Base-by-base conservation (phyloP, 177 flowering plant genomes). In the Vitis hybrid region DNA sequence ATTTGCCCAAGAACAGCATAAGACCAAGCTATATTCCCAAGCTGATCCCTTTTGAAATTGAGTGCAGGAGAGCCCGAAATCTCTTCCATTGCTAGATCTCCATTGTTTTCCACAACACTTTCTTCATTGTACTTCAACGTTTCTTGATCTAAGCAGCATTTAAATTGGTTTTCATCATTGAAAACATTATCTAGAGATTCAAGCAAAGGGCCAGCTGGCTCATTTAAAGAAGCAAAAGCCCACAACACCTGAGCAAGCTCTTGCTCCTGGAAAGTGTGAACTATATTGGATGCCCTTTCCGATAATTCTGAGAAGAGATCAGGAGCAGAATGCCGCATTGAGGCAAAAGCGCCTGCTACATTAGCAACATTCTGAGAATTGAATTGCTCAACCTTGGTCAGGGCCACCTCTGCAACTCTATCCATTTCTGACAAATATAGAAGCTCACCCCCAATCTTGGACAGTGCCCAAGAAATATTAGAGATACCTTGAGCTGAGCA, bases 291-390 rank as follows among this genome's bases (percentile, higher is more conserved):
- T 22, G 95, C 99, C 70, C 95, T 88, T 61, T 79, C 82, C 31
- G 95, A 80, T 61, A 95, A 77, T 69, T 76, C 88, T 10, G 82
- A 45, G 70, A 95, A 95, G 59, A 95, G 91, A 16, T 83, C 81
- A 0, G 95, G 87, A 39, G 98, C 96, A 72, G 97, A 89, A 63
- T 95, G 99, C 74, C 80, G 84, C 99, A 95, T 93, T 15, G 93
- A 81, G 60, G 99, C 97, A 79, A 93, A 95, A 57, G 99, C 94
- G 57, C 99, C 99, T 0, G 99, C 93, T 34, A 91, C 72, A 76
- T 95, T 95, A 39, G 99, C 98, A 69, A 95, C 93, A 79, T 95
- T 91, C 69, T 95, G 99, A 16, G 98, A 86, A 85, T 95, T 95
- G 68, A 93, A 89, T 64, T 93, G 94, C 50, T 59, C 83, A 61